Evolutionary conservation across 1,139 yeast genomes (phyloP), one percentile per base, ranked within the genome.

Genomic region (Kodamaea sp.): DNA sequence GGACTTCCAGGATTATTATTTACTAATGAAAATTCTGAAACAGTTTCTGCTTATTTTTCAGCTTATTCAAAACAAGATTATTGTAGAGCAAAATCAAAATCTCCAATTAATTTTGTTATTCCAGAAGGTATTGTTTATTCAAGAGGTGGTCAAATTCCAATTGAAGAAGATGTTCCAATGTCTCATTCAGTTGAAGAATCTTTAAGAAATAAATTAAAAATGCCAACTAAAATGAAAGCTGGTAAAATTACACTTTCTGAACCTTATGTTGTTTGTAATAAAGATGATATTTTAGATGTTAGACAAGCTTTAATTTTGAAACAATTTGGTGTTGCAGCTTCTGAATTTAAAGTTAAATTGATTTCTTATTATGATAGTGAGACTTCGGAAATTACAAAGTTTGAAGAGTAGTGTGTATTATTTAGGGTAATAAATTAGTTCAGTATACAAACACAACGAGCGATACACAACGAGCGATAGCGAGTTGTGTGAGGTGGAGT

Each of bases 151-250:
- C 95, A 87, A 65, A 70, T 90, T 41, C 75, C 96, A 26, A 67
- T 63, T 24, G 97, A 89, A 59, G 97, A 92, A 52, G 99, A 92
- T 62, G 92, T 92, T 15, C 96, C 97, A 52, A 81, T 92, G 87
- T 84, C 95, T 8, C 98, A 92, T 60, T 88, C 97, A 5, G 73
- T 94, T 65, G 98, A 92, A 67, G 88, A 89, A 53, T 87, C 96
- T 32, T 66, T 92, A 55, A 82, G 98, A 71, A 85, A 81, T 61
- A 84, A 84, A 58, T 81, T 81, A 52, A 92, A 92, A 58, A 81
- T 94, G 54, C 97, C 98, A 48, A 90, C 97, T 7, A 84, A 79
- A 57, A 84, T 92, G 52, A 86, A 85, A 62, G 75, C 81, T 35
- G 99, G 99, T 60, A 90, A 90, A 62, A 84, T 92, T 47, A 73